Evolutionary conservation across 305 asterid genomes (phyloP).

Genomic region (Solanum chacoense): DNA sequence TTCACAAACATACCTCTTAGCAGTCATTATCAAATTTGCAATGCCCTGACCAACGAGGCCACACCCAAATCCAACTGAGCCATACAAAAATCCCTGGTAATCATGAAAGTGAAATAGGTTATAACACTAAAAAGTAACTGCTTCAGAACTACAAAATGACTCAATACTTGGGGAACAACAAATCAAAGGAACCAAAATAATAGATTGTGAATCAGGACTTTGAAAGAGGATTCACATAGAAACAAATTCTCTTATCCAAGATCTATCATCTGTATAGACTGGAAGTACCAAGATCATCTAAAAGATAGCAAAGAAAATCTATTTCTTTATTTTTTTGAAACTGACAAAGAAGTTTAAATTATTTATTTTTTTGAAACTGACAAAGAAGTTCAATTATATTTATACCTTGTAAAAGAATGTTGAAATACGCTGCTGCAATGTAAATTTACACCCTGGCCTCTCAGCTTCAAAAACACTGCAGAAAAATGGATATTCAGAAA

Average conservation of each 20-base stretch:
- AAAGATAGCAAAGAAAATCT: neutral
- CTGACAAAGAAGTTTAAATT: too few species aligned
- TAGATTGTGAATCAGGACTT: neutral
- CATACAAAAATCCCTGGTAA: constrained; percentile 63
- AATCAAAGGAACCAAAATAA: neutral
- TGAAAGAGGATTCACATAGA: neutral
- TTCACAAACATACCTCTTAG: constrained; percentile 44
- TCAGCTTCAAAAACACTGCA: constrained; percentile 76
- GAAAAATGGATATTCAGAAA: constrained; percentile 6
- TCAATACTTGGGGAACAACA: neutral
- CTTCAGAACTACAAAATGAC: neutral
- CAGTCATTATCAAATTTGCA: constrained; percentile 80
- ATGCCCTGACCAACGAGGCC: constrained; percentile 89
- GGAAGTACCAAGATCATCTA: neutral
- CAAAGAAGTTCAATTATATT: neutral
- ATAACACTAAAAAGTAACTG: neutral
- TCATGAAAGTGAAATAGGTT: neutral
- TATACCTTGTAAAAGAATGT: constrained; percentile 78
- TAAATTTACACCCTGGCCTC: constrained; percentile 69
- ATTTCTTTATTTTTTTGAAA: too few species aligned
- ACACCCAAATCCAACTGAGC: constrained; percentile 79
- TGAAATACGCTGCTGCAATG: constrained; percentile 66
- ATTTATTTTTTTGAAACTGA: neutral
- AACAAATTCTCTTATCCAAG: neutral
- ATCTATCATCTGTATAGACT: neutral